Evolutionary conservation across 345 rosid genomes (phyloP).

Genomic region (Brassica cretica): DNA sequence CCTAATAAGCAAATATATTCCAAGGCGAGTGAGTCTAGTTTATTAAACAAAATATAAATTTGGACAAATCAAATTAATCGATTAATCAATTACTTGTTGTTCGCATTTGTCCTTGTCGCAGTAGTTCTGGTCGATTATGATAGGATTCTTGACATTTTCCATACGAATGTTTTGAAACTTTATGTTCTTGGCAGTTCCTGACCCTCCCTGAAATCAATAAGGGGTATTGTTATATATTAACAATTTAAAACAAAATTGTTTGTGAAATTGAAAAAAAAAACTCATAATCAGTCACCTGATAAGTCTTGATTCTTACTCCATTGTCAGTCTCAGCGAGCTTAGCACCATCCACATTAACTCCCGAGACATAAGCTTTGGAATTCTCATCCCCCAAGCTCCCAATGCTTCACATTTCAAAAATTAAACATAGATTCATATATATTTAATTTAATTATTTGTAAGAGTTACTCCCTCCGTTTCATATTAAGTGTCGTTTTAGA

Average conservation of each 20-base stretch:
- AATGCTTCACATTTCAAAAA: slow-evolving; percentile 46
- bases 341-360: slow-evolving; percentile 60
- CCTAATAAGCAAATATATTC: slow-evolving; percentile 35
- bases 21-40: background rate
- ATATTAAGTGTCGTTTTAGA: too few species aligned
- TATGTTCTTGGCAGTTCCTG: slow-evolving; percentile 76
- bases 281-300: slow-evolving; percentile 51
- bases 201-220: slow-evolving; percentile 68
- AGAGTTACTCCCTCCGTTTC: too few species aligned
- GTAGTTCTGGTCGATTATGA: slow-evolving; percentile 79
- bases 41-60: background rate
- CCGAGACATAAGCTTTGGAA: slow-evolving; percentile 67
- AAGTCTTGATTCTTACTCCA: slow-evolving; percentile 92
- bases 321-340: slow-evolving; percentile 61
- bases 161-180: slow-evolving; percentile 66
- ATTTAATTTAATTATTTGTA: background rate
- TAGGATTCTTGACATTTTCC: slow-evolving; percentile 75
- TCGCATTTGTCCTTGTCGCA: slow-evolving; percentile 77
- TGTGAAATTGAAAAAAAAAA: background rate
- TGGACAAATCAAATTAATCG: background rate
- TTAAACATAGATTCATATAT: background rate
- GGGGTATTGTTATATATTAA: background rate
- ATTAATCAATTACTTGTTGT: slow-evolving; percentile 46
- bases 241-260: background rate
- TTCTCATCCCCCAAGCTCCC: slow-evolving; percentile 72